Percentiles rank a stretch among this genome's conserved stretches.
phyloP scores from a whole-genome alignment of 139 green algal species.

The Desmodesmus armatus region DNA sequence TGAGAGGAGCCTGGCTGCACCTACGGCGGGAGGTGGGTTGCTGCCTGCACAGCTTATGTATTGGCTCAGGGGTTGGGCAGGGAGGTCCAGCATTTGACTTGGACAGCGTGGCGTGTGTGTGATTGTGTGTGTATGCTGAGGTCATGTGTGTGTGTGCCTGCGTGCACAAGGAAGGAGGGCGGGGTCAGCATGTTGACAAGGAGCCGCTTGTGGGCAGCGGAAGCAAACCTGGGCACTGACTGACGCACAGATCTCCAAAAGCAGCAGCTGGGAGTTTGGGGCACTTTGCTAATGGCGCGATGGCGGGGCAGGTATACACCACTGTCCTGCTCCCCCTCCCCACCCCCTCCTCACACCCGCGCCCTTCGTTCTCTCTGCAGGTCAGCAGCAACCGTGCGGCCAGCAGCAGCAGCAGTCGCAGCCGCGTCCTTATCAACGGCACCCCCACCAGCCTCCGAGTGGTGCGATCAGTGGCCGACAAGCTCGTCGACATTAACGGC shows the following conservation, averaged over 20 bases:
- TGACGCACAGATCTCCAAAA: no score
- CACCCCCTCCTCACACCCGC: background rate
- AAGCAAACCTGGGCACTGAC: no score
- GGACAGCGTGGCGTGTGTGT: no score
- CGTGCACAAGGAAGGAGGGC: background rate
- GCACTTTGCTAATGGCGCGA: no score
- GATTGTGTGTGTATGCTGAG: background rate
- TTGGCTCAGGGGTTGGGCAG: background rate
- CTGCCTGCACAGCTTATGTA: background rate
- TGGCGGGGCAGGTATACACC: background rate
- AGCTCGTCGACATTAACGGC: constrained; percentile 91
- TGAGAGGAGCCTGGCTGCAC: background rate
- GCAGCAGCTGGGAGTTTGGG: no score
- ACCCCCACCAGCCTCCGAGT: constrained; percentile 73
- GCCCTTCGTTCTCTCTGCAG: background rate
- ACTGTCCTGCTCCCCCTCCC: background rate
- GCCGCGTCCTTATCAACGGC: constrained; percentile 83
- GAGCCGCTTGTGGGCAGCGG: no score
- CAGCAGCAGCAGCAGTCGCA: constrained; percentile 49
- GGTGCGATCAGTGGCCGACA: constrained; percentile 73
- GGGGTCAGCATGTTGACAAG: background rate
- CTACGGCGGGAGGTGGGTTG: constrained; percentile 40
- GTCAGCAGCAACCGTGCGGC: background rate
- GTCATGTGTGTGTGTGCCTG: background rate
- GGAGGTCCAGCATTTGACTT: no score